Conservation (phyloP, 345 rosid species). For the Lepidium africanum region DNA sequence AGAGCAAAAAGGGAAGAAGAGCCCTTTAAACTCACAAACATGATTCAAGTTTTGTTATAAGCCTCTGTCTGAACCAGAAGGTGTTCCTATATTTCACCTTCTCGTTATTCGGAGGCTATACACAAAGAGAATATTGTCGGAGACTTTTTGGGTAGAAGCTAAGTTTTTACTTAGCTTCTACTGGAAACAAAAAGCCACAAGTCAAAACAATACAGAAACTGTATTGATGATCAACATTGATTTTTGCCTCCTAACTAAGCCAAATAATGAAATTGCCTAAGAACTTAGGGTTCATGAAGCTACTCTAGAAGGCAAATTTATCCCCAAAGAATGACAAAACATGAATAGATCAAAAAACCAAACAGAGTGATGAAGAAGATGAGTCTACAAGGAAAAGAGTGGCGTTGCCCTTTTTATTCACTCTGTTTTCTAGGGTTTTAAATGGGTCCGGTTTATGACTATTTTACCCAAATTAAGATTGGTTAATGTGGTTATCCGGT, state of each 20-base stretch:
- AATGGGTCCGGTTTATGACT: not conserved
- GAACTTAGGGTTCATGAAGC: conserved; percentile 25
- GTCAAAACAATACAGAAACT: conserved; percentile 8
- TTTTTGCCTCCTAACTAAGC: conserved; percentile 29
- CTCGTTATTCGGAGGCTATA: conserved; percentile 28
- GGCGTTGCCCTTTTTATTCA: conserved; percentile 10
- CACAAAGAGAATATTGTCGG: not conserved
- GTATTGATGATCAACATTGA: conserved; percentile 11
- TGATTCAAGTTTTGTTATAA: conserved; percentile 23
- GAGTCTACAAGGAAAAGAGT: not conserved
- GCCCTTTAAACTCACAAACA: not conserved
- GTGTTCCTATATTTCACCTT: conserved; percentile 21
- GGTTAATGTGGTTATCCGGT: not conserved
- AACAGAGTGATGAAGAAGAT: not conserved
- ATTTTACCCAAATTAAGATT: not conserved
- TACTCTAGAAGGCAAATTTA: conserved; percentile 22
- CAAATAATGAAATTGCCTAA: conserved; percentile 19
- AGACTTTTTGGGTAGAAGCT: conserved; percentile 11
- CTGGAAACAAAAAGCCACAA: not conserved
- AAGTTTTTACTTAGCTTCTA: no score
- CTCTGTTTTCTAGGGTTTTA: conserved; percentile 17
- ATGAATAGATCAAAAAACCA: not conserved
- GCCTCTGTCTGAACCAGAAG: conserved; percentile 30
- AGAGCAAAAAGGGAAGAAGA: not conserved
- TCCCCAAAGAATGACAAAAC: not conserved